Evolutionary conservation across 1,139 yeast genomes (phyloP), one percentile per base, ranked within the genome.

Genomic region (Geotrichum candidum): DNA sequence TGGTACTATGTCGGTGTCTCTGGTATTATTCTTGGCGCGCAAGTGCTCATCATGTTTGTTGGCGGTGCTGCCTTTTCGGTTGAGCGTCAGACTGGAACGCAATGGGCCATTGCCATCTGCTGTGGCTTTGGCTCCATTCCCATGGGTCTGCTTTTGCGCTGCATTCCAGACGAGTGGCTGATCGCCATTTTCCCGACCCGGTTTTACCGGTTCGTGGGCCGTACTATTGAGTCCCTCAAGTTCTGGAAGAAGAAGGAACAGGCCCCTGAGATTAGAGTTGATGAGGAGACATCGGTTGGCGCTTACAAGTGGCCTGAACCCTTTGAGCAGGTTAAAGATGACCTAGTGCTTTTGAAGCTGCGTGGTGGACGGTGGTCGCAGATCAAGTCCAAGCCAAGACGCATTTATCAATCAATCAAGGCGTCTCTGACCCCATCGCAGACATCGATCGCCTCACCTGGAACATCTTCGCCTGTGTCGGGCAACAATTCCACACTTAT

Each of bases 61-160:
- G 99, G 99, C 60, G 99, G 99, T 63, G 90, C 95, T 56, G 97
- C 99, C 0, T 95, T 95, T 74, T 84, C 91, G 23, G 81, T 92
- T 67, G 84, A 83, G 2, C 81, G 87, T 66, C 95, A 89, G 74
- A 86, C 96, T 0, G 87, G 88, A 5, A 84, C 84, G 1, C 85
- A 86, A 87, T 95, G 99, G 99, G 95, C 84, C 0, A 85, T 91
- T 2, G 96, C 98, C 0, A 76, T 95, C 18, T 70, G 89, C 53
- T 86, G 96, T 77, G 99, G 99, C 33, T 76, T 88, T 67, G 65
- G 89, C 25, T 88, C 97, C 18, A 78, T 94, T 54, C 97, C 98
- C 0, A 82, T 85, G 56, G 98, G 97, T 64, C 72, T 80, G 27
- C 48, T 91, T 11, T 82, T 94, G 57, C 82, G 99, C 72, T 80